Evolutionary conservation across 2,329 filamentous ascomycete species (phyloP).

Genomic region (Chrysoporthe deuterocubensis): DNA sequence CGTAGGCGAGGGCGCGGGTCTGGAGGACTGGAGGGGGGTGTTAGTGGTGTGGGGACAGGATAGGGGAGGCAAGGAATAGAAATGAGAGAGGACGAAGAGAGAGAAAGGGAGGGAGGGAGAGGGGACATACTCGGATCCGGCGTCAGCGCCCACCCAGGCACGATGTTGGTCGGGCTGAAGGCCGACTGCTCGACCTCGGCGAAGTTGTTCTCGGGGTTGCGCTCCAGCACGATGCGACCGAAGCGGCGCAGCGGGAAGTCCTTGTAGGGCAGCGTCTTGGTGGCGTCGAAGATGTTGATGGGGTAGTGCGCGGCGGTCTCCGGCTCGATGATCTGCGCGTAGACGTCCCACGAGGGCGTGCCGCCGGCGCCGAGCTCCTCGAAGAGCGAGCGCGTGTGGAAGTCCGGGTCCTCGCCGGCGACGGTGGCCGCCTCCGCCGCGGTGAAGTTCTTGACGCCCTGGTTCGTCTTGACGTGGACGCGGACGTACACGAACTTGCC

Average conservation of each 20-base stretch:
- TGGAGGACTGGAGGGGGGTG: conserved; percentile 47
- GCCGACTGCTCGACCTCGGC: conserved; percentile 59
- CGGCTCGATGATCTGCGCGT: conserved; percentile 58
- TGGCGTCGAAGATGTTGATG: conserved; percentile 60
- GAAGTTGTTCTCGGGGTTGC: conserved; percentile 45
- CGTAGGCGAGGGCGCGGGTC: conserved; percentile 58
- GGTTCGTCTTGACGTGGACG: conserved; percentile 27
- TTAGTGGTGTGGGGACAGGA: conserved; percentile 25
- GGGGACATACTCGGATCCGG: conserved; percentile 48
- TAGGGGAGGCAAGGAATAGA: neutral
- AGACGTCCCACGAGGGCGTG: conserved; percentile 55
- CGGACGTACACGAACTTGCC: conserved; percentile 29
- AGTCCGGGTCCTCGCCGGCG: conserved; percentile 47
- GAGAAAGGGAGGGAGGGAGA: neutral
- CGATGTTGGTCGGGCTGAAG: conserved; percentile 60
- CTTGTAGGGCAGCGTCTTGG: conserved; percentile 57
- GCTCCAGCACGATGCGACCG: conserved; percentile 55
- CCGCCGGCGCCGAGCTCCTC: conserved; percentile 50
- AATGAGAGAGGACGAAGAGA: neutral
- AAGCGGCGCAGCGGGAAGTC: conserved; percentile 53
- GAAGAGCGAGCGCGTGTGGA: conserved; percentile 51
- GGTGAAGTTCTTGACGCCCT: conserved; percentile 18
- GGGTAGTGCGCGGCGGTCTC: conserved; percentile 52
- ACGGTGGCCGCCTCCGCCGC: conserved; percentile 14
- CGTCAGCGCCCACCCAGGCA: conserved; percentile 57